phyloP scores from a whole-genome alignment of 768 basidiomycete genomes.

The Dioszegia hungarica region DNA sequence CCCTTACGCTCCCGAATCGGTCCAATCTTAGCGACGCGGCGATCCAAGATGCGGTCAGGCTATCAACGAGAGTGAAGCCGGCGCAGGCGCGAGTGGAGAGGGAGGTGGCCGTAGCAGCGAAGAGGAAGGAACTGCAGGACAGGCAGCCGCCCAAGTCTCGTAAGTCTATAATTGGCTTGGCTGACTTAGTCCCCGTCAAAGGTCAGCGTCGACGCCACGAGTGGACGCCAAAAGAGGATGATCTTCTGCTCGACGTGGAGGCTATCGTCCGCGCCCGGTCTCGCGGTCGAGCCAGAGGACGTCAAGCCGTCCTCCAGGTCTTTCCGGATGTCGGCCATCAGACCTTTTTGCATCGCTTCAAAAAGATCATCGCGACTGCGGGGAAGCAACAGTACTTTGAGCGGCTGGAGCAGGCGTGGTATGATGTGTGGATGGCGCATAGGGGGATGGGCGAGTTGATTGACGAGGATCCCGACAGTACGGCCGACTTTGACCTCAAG shows the following conservation, averaged over 20 bases:
- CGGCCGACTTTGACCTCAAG: slow-evolving; percentile 71
- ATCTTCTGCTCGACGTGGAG: slow-evolving; percentile 76
- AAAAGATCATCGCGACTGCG: slow-evolving; percentile 58
- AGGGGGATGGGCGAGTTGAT: slow-evolving; percentile 64
- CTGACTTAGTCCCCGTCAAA: not conserved
- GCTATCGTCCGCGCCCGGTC: slow-evolving; percentile 77
- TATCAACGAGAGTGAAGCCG: slow-evolving; percentile 6
- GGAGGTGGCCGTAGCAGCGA: not conserved
- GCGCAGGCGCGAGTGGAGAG: too few relatives aligned
- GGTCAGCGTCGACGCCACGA: slow-evolving; percentile 41
- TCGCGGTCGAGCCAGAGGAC: slow-evolving; percentile 59
- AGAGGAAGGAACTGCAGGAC: not conserved
- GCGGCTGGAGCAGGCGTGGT: slow-evolving; percentile 76
- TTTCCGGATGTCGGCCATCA: slow-evolving; percentile 58
- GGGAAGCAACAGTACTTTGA: slow-evolving; percentile 71
- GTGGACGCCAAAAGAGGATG: slow-evolving; percentile 84
- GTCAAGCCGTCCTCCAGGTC: slow-evolving; percentile 68
- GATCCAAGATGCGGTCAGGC: slow-evolving; percentile 17
- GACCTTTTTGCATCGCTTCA: slow-evolving; percentile 46
- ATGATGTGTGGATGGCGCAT: slow-evolving; percentile 68
- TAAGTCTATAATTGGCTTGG: not conserved
- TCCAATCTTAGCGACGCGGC: slow-evolving; percentile 10
- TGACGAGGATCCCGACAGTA: slow-evolving; percentile 65
- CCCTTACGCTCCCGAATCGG: slow-evolving; percentile 8
- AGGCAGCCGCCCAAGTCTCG: not conserved